Evolutionary conservation across 176 grass and related monocot genomes (phyloP), one percentile per base, ranked within the genome.

Genomic region (Oropetium thomaeum): DNA sequence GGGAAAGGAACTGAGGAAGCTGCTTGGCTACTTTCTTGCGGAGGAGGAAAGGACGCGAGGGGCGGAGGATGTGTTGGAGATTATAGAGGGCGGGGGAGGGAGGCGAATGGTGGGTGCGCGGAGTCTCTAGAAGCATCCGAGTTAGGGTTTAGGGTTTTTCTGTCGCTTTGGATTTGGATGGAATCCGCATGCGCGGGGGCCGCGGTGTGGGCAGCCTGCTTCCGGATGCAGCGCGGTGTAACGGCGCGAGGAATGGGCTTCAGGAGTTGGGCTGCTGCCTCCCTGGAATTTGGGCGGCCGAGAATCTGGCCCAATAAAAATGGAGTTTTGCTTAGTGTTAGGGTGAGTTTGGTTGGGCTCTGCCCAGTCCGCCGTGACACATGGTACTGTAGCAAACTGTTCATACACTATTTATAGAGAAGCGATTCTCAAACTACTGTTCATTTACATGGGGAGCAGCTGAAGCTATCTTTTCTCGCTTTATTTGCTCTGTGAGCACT

Each of bases 131-230:
- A 96, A 87, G 58, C 58, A 48, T 92, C 86, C 69, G 49, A 19
- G 42, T 83, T 79, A 89, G 86, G 89, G 89, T 89, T 86, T 84
- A 88, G 85, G 92, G 84, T 94, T 93, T 55, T 57, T 57, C 53
- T 27, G 53, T 10, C 23, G 53, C 23, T 57, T 55, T 55, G 20
- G 7, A 9, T 41, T 52, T 52, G 49, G 49, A 27, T 27, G 53
- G 53, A 57, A 27, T 57, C 53, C 53, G 40, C 32, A 43, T 54
- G 42, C 51, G 65, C 7, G 1, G 3, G 65, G 25, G n/a, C 14
- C 37, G 64, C 12, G 2, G 37, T 3, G 27, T 6, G 5, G 5
- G 60, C 30, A 54, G 51, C n/a, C 20, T 54, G 51, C 51, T 54
- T 54, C 51, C n/a, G 51, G 51, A 7, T 54, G 20, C 49, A 54